Percentiles rank a stretch among this genome's conserved stretches.
These are phyloP conservation scores for Psilocybe subaeruginosa DNA, from an alignment of 768 basidiomycete species.

Conservation along the genomic window DNA sequence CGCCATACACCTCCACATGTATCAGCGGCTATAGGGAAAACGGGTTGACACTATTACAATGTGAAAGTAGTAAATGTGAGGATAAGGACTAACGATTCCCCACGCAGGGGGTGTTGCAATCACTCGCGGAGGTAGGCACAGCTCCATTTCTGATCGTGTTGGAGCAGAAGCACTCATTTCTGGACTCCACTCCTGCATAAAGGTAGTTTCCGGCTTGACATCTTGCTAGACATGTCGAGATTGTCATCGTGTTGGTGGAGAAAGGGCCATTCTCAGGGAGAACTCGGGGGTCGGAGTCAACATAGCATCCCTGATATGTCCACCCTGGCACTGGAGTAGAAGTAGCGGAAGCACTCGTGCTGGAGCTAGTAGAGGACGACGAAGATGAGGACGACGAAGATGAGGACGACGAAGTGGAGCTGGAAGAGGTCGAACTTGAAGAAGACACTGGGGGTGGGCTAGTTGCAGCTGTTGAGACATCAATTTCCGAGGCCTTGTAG, in stretches of 20 bases:
- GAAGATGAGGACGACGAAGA: conserved; percentile 11
- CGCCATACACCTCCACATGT: conserved; percentile 33
- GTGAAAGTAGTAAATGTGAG: neutral
- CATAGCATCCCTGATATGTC: conserved; percentile 31
- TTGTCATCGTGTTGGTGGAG: conserved; percentile 23
- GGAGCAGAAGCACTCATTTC: conserved; percentile 35
- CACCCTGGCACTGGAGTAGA: conserved; percentile 21
- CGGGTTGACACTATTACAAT: neutral
- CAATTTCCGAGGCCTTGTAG: neutral
- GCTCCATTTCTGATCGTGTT: conserved; percentile 25
- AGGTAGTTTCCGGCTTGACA: conserved; percentile 29
- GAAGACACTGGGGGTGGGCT: conserved; percentile 1
- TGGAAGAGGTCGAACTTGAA: conserved; percentile 18
- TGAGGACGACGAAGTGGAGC: conserved; percentile 13
- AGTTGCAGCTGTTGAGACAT: conserved; percentile 14
- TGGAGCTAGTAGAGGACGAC: conserved; percentile 16
- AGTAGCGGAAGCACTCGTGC: conserved; percentile 14
- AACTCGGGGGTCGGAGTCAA: conserved; percentile 24
- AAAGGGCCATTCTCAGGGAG: conserved; percentile 22
- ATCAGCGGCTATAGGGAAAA: conserved; percentile 22
- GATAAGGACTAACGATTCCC: conserved; percentile 23
- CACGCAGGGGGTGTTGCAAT: conserved; percentile 35
- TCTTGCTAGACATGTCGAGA: conserved; percentile 29
- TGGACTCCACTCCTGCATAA: conserved; percentile 35
- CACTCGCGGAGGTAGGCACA: conserved; percentile 18